phyloP scores from a whole-genome alignment of 169 alveolate species.

The Perkinsus olseni region DNA sequence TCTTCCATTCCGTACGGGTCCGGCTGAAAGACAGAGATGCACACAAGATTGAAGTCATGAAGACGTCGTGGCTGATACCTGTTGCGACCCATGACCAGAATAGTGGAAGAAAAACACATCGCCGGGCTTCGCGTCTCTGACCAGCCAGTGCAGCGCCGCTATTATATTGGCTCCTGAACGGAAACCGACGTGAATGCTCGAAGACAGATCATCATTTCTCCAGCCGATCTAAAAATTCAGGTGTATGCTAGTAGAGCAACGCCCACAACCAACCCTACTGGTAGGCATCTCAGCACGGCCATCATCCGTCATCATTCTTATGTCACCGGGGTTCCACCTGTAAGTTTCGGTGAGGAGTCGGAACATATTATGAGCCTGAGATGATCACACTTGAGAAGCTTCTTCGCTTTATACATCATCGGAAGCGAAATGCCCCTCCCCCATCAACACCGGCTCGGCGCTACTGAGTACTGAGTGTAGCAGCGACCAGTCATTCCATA shows the following conservation, averaged over 20 bases:
- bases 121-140: conserved; percentile 27
- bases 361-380: neutral
- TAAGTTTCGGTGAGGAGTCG: neutral
- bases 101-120: conserved; percentile 31
- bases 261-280: neutral
- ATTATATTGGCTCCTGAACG: conserved; percentile 27
- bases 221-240: no score
- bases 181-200: no score
- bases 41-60: neutral
- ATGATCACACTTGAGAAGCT: neutral
- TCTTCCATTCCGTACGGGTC: conserved; percentile 28
- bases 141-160: conserved; percentile 31
- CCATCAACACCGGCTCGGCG: no score
- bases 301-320: neutral
- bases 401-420: no score
- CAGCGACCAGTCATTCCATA: no score
- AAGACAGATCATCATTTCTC: no score
- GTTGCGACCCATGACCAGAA: conserved; percentile 39
- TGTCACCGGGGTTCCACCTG: neutral
- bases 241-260: no score
- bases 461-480: no score
- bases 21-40: neutral
- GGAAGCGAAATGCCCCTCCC: neutral
- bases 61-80: neutral
- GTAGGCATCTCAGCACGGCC: neutral